Conservation (phyloP, 805 yeast genomes). For the Pichia membranifaciens region DNA sequence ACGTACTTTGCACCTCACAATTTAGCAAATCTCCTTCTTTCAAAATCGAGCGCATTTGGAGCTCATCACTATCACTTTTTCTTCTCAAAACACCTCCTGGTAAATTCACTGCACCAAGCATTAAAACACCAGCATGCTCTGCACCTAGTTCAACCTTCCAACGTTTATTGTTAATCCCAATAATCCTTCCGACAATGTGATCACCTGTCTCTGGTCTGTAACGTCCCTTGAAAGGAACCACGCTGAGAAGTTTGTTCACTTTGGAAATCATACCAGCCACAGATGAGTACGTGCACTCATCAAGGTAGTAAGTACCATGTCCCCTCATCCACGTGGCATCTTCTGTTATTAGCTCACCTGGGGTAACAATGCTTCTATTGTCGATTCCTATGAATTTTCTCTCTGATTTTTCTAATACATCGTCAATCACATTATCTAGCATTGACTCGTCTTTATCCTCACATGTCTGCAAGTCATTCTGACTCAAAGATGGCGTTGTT, state of each 20-base stretch:
- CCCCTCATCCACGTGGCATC: slow-evolving; percentile 99
- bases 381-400: slow-evolving; percentile 8
- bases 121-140: slow-evolving; percentile 84
- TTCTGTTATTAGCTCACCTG: slow-evolving; percentile 94
- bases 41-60: slow-evolving; percentile 89
- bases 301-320: slow-evolving; percentile 85
- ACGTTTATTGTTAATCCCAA: slow-evolving; percentile 88
- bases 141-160: slow-evolving; percentile 98
- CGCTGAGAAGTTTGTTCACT: slow-evolving; percentile 82
- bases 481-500: slow-evolving; percentile 18
- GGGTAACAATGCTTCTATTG: slow-evolving; percentile 59
- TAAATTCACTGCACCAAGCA: slow-evolving; percentile 91
- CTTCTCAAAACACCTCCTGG: slow-evolving; percentile 97
- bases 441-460: slow-evolving; percentile 19
- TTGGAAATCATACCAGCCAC: slow-evolving; percentile 87
- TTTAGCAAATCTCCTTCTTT: slow-evolving; percentile 95
- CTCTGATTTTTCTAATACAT: slow-evolving; percentile 10
- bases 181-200: slow-evolving; percentile 87
- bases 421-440: slow-evolving; percentile 17
- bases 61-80: slow-evolving; percentile 90
- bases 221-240: slow-evolving; percentile 77
- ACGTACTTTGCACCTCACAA: slow-evolving; percentile 91
- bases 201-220: slow-evolving; percentile 96
- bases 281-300: slow-evolving; percentile 74
- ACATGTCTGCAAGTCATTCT: slow-evolving; percentile 13